Conservation (phyloP, 2,329 filamentous ascomycete species). For the Fusarium paranaense region DNA sequence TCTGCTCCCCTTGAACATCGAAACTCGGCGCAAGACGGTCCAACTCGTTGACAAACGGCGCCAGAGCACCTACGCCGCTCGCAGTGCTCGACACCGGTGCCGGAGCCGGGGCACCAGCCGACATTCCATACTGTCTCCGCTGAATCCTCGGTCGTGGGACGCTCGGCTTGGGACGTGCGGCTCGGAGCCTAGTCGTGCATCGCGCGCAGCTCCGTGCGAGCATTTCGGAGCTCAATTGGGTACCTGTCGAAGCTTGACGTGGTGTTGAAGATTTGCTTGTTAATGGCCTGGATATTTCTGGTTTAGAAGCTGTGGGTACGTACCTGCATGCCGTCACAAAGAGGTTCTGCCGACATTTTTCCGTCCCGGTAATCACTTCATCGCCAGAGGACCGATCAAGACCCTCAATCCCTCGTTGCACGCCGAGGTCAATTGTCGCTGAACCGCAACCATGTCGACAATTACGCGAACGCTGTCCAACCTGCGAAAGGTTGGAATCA, state of each 20-base stretch:
- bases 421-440: slow-evolving; percentile 44
- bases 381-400: slow-evolving; percentile 14
- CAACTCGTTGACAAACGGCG: slow-evolving; percentile 75
- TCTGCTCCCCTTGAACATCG: slow-evolving; percentile 82
- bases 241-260: slow-evolving; percentile 3
- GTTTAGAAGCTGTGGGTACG: slow-evolving; percentile 27
- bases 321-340: slow-evolving; percentile 36
- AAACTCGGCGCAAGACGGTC: slow-evolving; percentile 94
- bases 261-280: slow-evolving; percentile 24
- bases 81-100: slow-evolving; percentile 40
- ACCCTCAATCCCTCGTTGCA: slow-evolving; percentile 25
- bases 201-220: slow-evolving; percentile 51
- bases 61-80: slow-evolving; percentile 55
- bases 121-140: slow-evolving; percentile 56
- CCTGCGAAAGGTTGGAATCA: slow-evolving; percentile 87
- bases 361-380: slow-evolving; percentile 44
- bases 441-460: slow-evolving; percentile 82
- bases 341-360: slow-evolving; percentile 44
- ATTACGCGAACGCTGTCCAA: slow-evolving; percentile 87
- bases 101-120: slow-evolving; percentile 46
- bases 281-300: slow-evolving; percentile 34
- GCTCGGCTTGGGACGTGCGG: slow-evolving; percentile 36
- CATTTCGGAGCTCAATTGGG: slow-evolving; percentile 42
- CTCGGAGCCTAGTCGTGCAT: slow-evolving; percentile 45
- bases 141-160: slow-evolving; percentile 49